Base-by-base conservation (phyloP, 306 rosid species). In the Carpinus viminea region DNA sequence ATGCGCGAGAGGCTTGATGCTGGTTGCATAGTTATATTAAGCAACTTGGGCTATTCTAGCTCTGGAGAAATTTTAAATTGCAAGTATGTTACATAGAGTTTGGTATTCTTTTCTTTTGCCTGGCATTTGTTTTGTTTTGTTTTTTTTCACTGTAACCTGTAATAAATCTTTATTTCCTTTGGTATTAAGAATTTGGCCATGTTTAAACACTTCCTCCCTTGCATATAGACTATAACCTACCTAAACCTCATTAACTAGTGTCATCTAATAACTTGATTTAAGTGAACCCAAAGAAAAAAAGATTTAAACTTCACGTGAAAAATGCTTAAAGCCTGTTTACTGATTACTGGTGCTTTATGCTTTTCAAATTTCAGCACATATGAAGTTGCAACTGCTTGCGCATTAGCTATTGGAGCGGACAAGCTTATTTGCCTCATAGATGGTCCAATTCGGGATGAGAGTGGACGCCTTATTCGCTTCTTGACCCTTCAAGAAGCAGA, bases 331-430 rank as follows among this genome's bases (percentile, higher is more conserved):
- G 72, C 76, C 75, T 78, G n/a, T 57, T 78, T 41, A 53, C 70
- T 86, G 74, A 86, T 66, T 17, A 17, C 50, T 2, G 9, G 38
- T 82, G 74, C 21, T 47, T 52, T 78, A 5, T 74, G 74, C 18
- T 46, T 77, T 78, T 13, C 61, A 48, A 51, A 56, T 87, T 85
- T 73, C 91, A 95, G 99, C 88, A 88, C 98, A 8, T 95, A 93
- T 78, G 98, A 95, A 86, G 99, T 95, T 73, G 99, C 98, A 65
- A 93, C 99, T 47, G 98, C 98, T 72, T 91, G 97, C 76, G 93
- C 99, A 70, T 79, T 95, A 88, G 98, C 99, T 76, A 86, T 95
- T 56, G 96, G 89, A 79, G 97, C 99, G 0, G 98, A 95, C 82
- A 95, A 95, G 77, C 89, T 95, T 72, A 95, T 95, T 76, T 95